Conservation (phyloP, 371 early-diverging fungal species). For the Rhizopus sp. region DNA sequence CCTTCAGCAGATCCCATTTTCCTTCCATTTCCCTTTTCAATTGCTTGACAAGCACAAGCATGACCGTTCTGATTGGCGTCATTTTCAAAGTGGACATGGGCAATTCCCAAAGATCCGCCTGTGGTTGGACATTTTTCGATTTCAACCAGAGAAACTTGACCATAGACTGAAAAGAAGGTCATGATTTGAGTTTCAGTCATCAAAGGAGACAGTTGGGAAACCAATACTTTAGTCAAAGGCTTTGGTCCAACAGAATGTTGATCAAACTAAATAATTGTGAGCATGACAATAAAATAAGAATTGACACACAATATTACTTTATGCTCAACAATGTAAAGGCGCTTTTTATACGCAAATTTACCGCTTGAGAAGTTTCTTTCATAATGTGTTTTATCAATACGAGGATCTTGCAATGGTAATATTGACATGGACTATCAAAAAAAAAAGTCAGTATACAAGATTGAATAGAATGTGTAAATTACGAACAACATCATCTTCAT, state of each 20-base stretch:
- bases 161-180: constrained; percentile 58
- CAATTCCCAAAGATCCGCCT: constrained; percentile 58
- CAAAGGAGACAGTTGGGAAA: constrained; percentile 43
- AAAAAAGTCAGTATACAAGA: not conserved
- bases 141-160: constrained; percentile 49
- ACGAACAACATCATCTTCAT: constrained; percentile 32
- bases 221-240: constrained; percentile 35
- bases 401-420: constrained; percentile 42
- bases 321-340: constrained; percentile 28
- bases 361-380: constrained; percentile 36
- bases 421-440: constrained; percentile 5
- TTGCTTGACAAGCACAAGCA: constrained; percentile 49
- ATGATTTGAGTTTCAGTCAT: constrained; percentile 48
- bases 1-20: constrained; percentile 52
- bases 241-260: constrained; percentile 38
- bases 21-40: constrained; percentile 60
- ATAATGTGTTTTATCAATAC: constrained; percentile 30
- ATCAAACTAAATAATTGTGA: constrained; percentile 31
- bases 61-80: constrained; percentile 30
- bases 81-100: constrained; percentile 51
- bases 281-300: not conserved
- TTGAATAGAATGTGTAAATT: not conserved
- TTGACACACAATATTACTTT: constrained; percentile 27
- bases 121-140: constrained; percentile 58
- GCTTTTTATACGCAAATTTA: constrained; percentile 21